phyloP scores from a whole-genome alignment of 2,329 filamentous ascomycete genomes.

The Leptographium wingfieldii region DNA sequence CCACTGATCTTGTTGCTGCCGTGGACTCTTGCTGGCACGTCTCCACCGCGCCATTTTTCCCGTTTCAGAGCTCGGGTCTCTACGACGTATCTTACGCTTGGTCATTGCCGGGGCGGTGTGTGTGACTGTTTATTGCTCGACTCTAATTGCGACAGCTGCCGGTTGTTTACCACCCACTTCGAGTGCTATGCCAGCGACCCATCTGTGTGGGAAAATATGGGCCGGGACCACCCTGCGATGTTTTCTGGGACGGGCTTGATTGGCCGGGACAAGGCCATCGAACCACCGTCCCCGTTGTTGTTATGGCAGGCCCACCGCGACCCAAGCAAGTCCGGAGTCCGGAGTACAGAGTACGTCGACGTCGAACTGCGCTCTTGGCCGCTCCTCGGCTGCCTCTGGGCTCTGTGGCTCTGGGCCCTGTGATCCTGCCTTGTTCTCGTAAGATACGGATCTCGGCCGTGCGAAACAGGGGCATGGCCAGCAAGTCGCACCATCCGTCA shows the following conservation, averaged over 20 bases:
- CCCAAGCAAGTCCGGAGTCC: neutral
- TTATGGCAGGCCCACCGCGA: neutral
- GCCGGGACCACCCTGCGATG: neutral
- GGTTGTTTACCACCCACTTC: neutral
- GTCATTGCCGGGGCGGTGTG: neutral
- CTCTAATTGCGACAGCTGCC: neutral
- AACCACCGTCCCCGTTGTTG: neutral
- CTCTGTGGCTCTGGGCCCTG: neutral
- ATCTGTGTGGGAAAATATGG: neutral
- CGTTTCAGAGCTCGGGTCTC: neutral
- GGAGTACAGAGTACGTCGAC: too few relatives aligned
- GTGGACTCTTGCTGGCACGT: neutral
- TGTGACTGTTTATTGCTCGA: neutral
- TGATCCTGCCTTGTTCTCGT: too few relatives aligned
- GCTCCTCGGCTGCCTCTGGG: neutral
- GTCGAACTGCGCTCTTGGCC: neutral
- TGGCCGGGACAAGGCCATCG: neutral
- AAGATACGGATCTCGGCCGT: neutral
- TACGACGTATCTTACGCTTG: neutral
- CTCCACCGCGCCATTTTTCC: neutral
- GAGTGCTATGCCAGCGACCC: neutral
- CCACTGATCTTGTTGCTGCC: neutral
- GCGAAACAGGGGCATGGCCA: neutral
- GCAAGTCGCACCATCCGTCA: neutral
- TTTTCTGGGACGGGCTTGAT: neutral